phyloP scores from a whole-genome alignment of 2,329 filamentous ascomycete species.

The Tolypocladium cylindrosporum region DNA sequence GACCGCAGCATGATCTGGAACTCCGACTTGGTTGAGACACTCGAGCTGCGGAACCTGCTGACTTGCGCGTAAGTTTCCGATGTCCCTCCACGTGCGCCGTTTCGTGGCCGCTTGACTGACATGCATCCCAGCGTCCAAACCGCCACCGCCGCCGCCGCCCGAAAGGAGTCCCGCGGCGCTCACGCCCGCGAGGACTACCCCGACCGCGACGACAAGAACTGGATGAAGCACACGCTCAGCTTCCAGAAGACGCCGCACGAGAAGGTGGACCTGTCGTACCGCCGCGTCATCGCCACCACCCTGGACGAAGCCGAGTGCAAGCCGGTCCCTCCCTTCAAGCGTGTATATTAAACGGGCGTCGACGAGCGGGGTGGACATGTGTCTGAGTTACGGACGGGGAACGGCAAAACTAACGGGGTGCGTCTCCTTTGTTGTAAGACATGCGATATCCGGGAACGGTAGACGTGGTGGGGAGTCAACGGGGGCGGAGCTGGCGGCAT shows the following conservation, averaged over 20 bases:
- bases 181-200: constrained; percentile 96
- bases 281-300: constrained; percentile 70
- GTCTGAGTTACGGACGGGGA: neutral
- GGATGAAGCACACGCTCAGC: constrained; percentile 98
- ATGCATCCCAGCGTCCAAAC: constrained; percentile 62
- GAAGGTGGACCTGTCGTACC: constrained; percentile 77
- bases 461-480: neutral
- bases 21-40: constrained; percentile 89
- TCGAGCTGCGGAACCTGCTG: constrained; percentile 89
- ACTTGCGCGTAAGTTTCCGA: constrained; percentile 75
- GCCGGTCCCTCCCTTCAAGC: constrained; percentile 92
- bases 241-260: constrained; percentile 92
- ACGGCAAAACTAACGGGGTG: neutral
- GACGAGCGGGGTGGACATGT: neutral
- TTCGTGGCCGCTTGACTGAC: neutral
- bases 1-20: constrained; percentile 99
- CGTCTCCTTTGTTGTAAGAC: constrained; percentile 7
- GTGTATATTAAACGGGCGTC: constrained; percentile 57
- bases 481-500: neutral
- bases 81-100: neutral
- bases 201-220: constrained; percentile 88
- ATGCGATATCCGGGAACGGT: constrained; percentile 5
- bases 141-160: constrained; percentile 77
- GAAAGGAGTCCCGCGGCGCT: constrained; percentile 94
- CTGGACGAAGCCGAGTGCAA: constrained; percentile 95